Evolutionary conservation across 2,329 filamentous ascomycete species (phyloP), one percentile per base, ranked within the genome.

Genomic region (Fusarium sp.): DNA sequence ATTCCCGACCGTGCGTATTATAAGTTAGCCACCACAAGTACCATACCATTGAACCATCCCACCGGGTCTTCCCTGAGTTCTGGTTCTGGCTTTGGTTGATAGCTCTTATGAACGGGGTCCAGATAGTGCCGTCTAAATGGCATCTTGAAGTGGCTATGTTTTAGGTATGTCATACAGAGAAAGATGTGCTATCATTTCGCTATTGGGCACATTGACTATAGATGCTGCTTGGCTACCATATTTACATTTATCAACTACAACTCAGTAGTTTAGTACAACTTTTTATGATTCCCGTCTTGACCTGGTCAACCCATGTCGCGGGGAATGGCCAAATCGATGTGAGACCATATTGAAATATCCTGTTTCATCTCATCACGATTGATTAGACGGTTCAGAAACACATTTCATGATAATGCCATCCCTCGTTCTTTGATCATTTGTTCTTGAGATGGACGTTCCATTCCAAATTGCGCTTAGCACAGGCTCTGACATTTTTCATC

Each of bases 391-490:
- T 15, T 40, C 41, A 45, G 42, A 32, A 26, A 53, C 20, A 54
- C 23, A 57, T 26, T 53, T 18, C 18, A 17, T 38, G 41, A 30
- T 11, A 32, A 18, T 50, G 33, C 55, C 45, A 26, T 32, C 37
- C 32, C 33, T 42, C 37, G 20, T 40, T 52, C 44, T 32, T 20
- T 33, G 11, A 55, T 59, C 50, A 14, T 38, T 26, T 42, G 45
- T 35, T 59, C 30, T 32, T 15, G 41, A 15, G 45, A 37, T 38
- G 26, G 40, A 46, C 20, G 35, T 61, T 35, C 41, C 26, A 32
- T 48, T 27, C 48, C 55, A 62, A 49, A 46, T 61, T 70, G 67
- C 57, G 63, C 68, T 67, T 58, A 46, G 49, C 33, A 70, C 57
- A 44, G 18, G 48, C 30, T 23, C 33, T n/a, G n/a, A 41, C 38